Percentiles rank a stretch among this genome's conserved stretches.
Evolutionary conservation across 78 protist species (phyloP).

Genomic region (Dictyostelium purpureum): DNA sequence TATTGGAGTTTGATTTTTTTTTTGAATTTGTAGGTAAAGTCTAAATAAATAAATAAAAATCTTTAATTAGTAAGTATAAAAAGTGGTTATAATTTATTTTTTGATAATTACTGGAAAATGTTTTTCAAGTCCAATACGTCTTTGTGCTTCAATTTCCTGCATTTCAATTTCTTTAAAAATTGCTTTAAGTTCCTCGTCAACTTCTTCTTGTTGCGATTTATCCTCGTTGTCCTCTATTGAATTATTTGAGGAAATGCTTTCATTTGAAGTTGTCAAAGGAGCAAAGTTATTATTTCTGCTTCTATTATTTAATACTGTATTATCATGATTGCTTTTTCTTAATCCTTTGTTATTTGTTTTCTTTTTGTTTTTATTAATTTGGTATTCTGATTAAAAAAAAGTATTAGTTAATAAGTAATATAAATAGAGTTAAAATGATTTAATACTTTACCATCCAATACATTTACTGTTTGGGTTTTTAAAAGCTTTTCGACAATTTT

Average conservation of each 20-base stretch:
- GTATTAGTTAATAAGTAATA: not conserved
- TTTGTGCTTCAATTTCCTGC: constrained; percentile 70
- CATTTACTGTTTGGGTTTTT: constrained; percentile 3
- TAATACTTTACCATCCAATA: not conserved
- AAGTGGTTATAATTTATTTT: too few relatives aligned
- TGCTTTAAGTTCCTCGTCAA: constrained; percentile 39
- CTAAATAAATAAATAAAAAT: too few relatives aligned
- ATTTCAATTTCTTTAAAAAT: constrained; percentile 51
- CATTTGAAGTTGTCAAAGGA: not conserved
- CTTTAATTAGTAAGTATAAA: too few relatives aligned
- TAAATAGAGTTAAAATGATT: not conserved
- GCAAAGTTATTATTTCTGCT: not conserved
- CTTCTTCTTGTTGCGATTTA: not conserved
- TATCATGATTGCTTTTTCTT: not conserved
- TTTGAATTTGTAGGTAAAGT: too few relatives aligned
- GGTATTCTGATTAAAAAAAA: not conserved
- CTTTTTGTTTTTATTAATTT: constrained; percentile 14
- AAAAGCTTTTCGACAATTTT: not conserved
- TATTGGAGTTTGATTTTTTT: too few relatives aligned
- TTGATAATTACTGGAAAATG: constrained; percentile 76
- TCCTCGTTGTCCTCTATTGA: not conserved
- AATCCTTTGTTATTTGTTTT: not conserved
- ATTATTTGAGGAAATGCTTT: not conserved
- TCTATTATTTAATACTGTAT: not conserved
- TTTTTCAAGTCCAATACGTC: constrained; percentile 44